Evolutionary conservation across 164 flowering plant species (phyloP), one percentile per base, ranked within the genome.

Genomic region (Litsea cubeba): DNA sequence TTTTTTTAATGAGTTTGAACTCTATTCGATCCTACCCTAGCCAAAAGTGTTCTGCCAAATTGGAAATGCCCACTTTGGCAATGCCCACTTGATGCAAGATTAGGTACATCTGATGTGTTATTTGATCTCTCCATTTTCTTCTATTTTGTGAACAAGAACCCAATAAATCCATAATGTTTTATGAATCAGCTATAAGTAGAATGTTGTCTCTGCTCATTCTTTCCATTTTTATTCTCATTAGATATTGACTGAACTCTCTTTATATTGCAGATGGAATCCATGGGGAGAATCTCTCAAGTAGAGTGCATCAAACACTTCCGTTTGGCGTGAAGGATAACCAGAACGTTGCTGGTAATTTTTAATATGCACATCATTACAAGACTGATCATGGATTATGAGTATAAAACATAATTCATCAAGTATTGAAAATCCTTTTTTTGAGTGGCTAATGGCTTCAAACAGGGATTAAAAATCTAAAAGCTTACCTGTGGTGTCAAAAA

Each of bases 271-370:
- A 84, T 49, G 62, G 74, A 70, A n/a, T 70, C 67, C 70, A 76
- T 76, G 80, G 69, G 58, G 49, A 68, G 69, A 72, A 73, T 46
- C 72, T 78, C 25, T 57, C 12, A 50, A 81, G 62, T 72, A 86
- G 83, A 78, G 73, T 71, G 25, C 76, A 82, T 80, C 72, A 46
- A 81, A 79, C 82, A 57, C 54, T 72, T 57, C 17, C 72, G 26
- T 71, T 83, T 6, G 40, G 67, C 65, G 74, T 77, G 75, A 81
- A 74, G 79, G 75, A 80, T 76, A 81, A 79, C 69, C 81, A n/a
- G 89, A 87, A 89, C 94, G 94, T 90, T 84, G 87, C 84, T 80
- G 84, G 84, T 88, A 82, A 76, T 83, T 82, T 83, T 80, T 84
- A 70, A 14, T 68, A 77, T 82, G 58, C 79, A 75, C 72, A 70